Base-by-base conservation (phyloP, 192 early-diverging fungal genomes). In the Entophlyctis luteolus region DNA sequence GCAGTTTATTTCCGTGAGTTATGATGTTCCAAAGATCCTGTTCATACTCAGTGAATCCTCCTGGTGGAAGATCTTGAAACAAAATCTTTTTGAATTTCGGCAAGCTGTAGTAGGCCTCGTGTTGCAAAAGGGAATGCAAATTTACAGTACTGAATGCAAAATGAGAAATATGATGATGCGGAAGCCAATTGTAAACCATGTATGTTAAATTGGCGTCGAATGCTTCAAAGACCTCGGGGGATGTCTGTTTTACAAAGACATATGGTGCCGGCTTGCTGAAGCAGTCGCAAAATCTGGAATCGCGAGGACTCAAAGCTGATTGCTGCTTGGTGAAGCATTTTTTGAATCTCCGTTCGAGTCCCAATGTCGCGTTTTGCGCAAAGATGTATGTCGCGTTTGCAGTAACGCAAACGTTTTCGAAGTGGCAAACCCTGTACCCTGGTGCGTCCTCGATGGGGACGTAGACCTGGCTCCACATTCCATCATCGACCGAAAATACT, bases 101-200 rank as follows among this genome's bases (percentile, higher is more conserved):
- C 4, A 59, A 20, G 12, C 20, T n/a, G 27, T 59, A 59, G 23
- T 45, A 59, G 12, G 14, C 18, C 3, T 36, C 36, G 27, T 59
- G 34, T 28, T 59, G 57, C 4, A 59, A 16, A 16, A 42, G 14
- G 0, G 57, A 59, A 34, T 59, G 57, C 10, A 59, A 42, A 20
- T 59, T 36, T 36, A 59, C 57, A 5, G 57, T 59, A n/a, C n/a
- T 25, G 28, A 59, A 59, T 42, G 57, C 57, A 28, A 59, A 59
- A 59, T 59, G 57, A 42, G 12, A n/a, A 8, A 59, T 20, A 39
- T 59, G 57, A 42, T 59, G 57, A 2, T 59, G 57, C 4, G 57
- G 57, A 4, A 59, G 57, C 57, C 57, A 59, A 12, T 59, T 37
- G 25, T 59, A 59, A 10, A 59, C 31, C 57, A 59, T 45, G 37